These are phyloP conservation scores for Penicillium sp. DNA, from an alignment of 2,329 filamentous ascomycete genomes.

Conservation along the genomic window DNA sequence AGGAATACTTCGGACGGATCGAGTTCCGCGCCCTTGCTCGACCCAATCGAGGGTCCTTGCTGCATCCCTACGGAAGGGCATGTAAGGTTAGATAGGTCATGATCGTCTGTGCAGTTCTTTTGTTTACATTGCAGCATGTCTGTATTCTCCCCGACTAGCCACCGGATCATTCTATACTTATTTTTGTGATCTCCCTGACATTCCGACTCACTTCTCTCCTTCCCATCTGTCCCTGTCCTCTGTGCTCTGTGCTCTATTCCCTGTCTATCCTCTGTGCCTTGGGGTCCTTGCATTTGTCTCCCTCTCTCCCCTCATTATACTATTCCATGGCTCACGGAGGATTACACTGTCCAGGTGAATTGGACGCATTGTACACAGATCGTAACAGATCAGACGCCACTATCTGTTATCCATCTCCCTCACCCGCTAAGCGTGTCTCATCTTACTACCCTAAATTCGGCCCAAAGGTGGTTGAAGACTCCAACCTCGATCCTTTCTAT, in stretches of 20 bases:
- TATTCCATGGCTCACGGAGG: conserved; percentile 41
- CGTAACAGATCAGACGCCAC: conserved; percentile 36
- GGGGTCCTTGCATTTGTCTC: neutral
- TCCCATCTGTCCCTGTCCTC: conserved; percentile 3
- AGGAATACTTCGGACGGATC: conserved; percentile 11
- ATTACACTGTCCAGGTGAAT: conserved; percentile 34
- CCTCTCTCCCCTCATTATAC: conserved; percentile 9
- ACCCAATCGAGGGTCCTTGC: conserved; percentile 31
- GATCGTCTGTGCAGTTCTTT: conserved; percentile 37
- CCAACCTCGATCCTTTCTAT: conserved; percentile 43
- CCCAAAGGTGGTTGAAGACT: conserved; percentile 33
- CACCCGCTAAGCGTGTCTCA: conserved; percentile 32
- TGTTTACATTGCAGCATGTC: conserved; percentile 45
- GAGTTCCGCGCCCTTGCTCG: conserved; percentile 35
- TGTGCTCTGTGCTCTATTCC: too few relatives aligned
- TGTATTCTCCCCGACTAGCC: conserved; percentile 32
- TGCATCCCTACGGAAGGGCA: conserved; percentile 32
- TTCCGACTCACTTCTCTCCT: conserved; percentile 10
- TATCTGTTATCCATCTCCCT: conserved; percentile 29
- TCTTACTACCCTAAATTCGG: conserved; percentile 33
- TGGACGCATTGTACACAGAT: conserved; percentile 34
- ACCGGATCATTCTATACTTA: conserved; percentile 23
- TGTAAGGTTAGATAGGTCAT: conserved; percentile 43
- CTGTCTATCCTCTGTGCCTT: too few relatives aligned
- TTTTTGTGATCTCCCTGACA: conserved; percentile 36